A percentile compares a stretch with the other conserved stretches of the same genome.
These are phyloP conservation scores for Rhynchosporium agropyri DNA, from an alignment of 2,329 filamentous ascomycete genomes.

Conservation along the genomic window DNA sequence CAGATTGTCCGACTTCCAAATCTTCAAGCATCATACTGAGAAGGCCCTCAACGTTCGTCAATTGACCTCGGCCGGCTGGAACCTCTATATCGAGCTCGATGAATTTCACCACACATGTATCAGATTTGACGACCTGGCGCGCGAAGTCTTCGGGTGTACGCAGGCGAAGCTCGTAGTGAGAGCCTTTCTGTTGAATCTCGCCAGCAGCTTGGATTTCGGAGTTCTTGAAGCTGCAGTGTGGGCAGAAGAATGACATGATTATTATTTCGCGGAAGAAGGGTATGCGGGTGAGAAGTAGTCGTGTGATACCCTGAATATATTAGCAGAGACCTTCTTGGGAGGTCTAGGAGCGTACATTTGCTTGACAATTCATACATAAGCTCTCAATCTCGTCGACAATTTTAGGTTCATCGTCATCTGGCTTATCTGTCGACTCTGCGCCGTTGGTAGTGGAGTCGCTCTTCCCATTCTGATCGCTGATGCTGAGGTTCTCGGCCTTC, in stretches of 20 bases:
- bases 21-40: constrained; percentile 78
- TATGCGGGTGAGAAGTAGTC: constrained; percentile 86
- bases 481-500: constrained; percentile 58
- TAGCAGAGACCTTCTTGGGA: neutral
- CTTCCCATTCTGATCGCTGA: constrained; percentile 43
- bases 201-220: constrained; percentile 93
- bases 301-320: constrained; percentile 70
- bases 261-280: constrained; percentile 98
- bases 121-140: constrained; percentile 89
- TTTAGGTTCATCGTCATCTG: constrained; percentile 50
- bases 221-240: constrained; percentile 86
- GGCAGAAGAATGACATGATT: constrained; percentile 94
- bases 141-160: constrained; percentile 74
- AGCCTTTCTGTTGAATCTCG: constrained; percentile 85
- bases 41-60: constrained; percentile 92
- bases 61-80: constrained; percentile 84
- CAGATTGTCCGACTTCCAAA: constrained; percentile 79
- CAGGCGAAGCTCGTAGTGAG: constrained; percentile 80
- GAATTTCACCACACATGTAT: constrained; percentile 81
- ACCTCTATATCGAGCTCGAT: constrained; percentile 94
- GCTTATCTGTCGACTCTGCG: constrained; percentile 17
- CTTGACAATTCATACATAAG: constrained; percentile 83
- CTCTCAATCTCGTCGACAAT: constrained; percentile 73
- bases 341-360: constrained; percentile 60
- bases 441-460: constrained; percentile 38